A percentile compares a stretch with the other conserved stretches of the same genome.
These are phyloP conservation scores for Nemania bipapillata DNA, from an alignment of 2,329 filamentous ascomycete species.

Conservation along the genomic window DNA sequence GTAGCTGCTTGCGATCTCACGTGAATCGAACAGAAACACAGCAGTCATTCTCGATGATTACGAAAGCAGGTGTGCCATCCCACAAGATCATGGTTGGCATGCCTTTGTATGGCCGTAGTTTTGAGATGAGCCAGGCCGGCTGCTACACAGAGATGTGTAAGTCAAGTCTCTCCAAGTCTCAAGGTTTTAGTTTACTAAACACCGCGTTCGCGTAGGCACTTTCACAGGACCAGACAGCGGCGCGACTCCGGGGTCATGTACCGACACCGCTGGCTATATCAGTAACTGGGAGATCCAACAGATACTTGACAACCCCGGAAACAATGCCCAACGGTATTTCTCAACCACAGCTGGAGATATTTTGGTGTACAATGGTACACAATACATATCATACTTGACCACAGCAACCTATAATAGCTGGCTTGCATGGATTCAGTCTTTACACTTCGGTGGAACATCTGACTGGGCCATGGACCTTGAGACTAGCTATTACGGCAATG, in stretches of 20 bases:
- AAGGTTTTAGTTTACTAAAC: too few relatives aligned
- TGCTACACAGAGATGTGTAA: constrained; percentile 34
- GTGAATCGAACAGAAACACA: constrained; percentile 14
- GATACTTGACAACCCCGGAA: constrained; percentile 25
- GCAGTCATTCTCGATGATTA: too few relatives aligned
- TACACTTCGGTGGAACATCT: constrained; percentile 32
- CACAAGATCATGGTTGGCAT: constrained; percentile 1
- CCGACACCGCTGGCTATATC: constrained; percentile 40
- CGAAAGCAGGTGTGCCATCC: constrained; percentile 10
- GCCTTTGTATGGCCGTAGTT: constrained; percentile 28
- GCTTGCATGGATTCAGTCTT: constrained; percentile 9
- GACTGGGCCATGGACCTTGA: constrained; percentile 48
- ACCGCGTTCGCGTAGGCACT: too few relatives aligned
- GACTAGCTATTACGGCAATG: constrained; percentile 17
- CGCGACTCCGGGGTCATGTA: constrained; percentile 37
- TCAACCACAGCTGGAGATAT: constrained; percentile 39
- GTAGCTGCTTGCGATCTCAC: neutral
- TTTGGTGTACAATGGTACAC: constrained; percentile 50
- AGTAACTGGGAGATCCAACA: constrained; percentile 41
- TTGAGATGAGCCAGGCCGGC: constrained; percentile 36
- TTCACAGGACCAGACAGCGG: constrained; percentile 29
- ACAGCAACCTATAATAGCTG: constrained; percentile 33
- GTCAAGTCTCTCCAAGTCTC: too few relatives aligned
- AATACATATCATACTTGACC: constrained; percentile 52
- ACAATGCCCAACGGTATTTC: constrained; percentile 1